phyloP scores from a whole-genome alignment of 139 green algal genomes.

The Pseudopediastrum boryanum region DNA sequence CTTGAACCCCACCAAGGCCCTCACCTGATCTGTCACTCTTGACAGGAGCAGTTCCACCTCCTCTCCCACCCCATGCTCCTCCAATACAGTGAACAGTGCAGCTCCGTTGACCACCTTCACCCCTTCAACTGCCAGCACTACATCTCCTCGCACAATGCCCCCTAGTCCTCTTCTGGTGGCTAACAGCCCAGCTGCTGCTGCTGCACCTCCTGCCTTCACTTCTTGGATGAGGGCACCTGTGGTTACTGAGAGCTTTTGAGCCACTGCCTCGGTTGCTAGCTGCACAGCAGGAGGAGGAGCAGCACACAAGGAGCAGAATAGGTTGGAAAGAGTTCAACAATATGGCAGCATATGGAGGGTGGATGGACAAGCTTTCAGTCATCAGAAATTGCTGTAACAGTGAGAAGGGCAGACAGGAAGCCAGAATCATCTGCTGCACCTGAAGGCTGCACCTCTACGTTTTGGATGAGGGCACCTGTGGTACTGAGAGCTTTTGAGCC shows the following conservation, averaged over 20 bases:
- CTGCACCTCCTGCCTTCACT: conserved; percentile 49
- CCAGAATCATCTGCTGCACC: conserved; percentile 70
- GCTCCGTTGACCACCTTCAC: conserved; percentile 32
- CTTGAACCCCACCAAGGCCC: no score
- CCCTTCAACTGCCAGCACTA: conserved; percentile 52
- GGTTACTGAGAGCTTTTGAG: conserved; percentile 52
- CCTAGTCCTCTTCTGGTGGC: conserved; percentile 61
- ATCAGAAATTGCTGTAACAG: no score
- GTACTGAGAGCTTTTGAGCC: conserved; percentile 55
- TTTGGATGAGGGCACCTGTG: conserved; percentile 60
- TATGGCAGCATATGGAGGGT: no score
- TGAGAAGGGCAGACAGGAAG: no score
- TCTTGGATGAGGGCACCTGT: conserved; percentile 60
- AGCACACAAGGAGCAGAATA: no score
- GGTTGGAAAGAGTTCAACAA: no score
- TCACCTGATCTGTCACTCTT: conserved; percentile 23
- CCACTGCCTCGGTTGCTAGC: conserved; percentile 64
- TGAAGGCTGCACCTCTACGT: conserved; percentile 42
- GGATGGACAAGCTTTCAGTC: no score
- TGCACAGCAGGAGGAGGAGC: conserved; percentile 39
- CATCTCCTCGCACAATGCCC: conserved; percentile 70
- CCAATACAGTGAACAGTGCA: conserved; percentile 42
- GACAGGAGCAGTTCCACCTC: conserved; percentile 38
- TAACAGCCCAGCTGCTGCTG: conserved; percentile 71
- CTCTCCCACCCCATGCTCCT: conserved; percentile 42